Evolutionary conservation across 1,284 basidiomycete genomes (phyloP), one percentile per base, ranked within the genome.

Genomic region (Porogramme epimiltina): DNA sequence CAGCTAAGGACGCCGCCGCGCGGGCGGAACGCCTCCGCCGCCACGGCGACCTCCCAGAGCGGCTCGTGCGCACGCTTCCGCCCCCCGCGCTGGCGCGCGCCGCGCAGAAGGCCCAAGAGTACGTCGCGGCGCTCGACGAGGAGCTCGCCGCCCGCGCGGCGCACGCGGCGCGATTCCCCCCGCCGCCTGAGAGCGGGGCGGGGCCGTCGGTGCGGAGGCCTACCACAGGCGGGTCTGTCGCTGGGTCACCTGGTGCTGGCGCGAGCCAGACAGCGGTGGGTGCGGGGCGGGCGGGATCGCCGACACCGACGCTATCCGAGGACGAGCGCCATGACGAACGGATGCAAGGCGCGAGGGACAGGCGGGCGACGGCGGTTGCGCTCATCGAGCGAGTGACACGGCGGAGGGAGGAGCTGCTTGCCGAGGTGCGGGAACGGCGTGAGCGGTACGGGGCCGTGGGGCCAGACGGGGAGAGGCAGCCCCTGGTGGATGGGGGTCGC

Each of bases 21-120:
- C 53, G 53, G 18, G 44, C 45, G 20, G 53, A 55, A 28, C 48
- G 45, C 19, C 45, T 47, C 22, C 44, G 48, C 26, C 40, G 42
- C 4, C 33, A 26, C 28, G 53, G 42, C 20, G 45, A 46, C 26
- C 45, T 51, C 20, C 19, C 41, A 4, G 45, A 42, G 25, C 26
- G n/a, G 36, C 48, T 51, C 45, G 41, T 50, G 28, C 45, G 49
- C 23, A 34, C 48, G 45, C n/a, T 50, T 33, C 41, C 20, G 31
- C 3, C 24, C 20, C 25, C 15, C 15, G 31, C 42, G 45, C 25
- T 18, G 53, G 37, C 9, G 49, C 36, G 45, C 44, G 53, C 47
- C 10, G 26, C 43, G 26, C 44, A 46, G 28, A 46, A 40, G 31
- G 48, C 39, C 28, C 53, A 36, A 15, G n/a, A 33, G 20, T 50